Evolutionary conservation across 345 rosid species (phyloP).

Genomic region (Pistacia integerrima): DNA sequence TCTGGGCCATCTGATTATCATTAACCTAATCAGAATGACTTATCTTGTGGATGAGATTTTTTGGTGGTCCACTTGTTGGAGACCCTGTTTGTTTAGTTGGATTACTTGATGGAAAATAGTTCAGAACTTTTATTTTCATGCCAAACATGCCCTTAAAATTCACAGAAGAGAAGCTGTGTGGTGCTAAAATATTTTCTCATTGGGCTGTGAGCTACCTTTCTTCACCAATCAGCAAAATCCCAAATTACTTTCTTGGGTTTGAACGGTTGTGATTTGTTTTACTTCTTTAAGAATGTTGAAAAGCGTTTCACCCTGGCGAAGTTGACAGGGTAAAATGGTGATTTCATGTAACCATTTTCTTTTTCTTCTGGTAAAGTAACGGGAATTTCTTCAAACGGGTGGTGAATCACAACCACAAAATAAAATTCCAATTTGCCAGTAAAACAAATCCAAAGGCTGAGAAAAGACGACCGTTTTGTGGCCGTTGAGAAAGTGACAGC

Average conservation of each 20-base stretch:
- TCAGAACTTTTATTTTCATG: neutral
- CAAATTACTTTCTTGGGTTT: neutral
- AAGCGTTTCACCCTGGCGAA: neutral
- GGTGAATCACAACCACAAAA: neutral
- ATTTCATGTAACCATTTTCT: neutral
- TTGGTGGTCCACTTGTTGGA: neutral
- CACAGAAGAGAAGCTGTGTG: neutral
- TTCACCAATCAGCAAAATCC: neutral
- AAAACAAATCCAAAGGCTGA: slow-evolving; percentile 13
- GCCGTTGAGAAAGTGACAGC: slow-evolving; percentile 42
- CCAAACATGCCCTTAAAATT: slow-evolving; percentile 1
- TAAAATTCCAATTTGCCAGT: neutral
- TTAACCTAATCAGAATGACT: neutral
- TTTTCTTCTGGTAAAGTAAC: neutral
- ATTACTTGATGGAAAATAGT: neutral
- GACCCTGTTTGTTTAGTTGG: neutral
- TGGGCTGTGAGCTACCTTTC: neutral
- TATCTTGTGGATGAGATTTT: neutral
- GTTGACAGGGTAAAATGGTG: slow-evolving; percentile 14
- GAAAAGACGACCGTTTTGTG: slow-evolving; percentile 31
- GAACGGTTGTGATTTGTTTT: slow-evolving; percentile 28
- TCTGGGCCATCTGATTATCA: slow-evolving; percentile 12
- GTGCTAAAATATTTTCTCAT: no score
- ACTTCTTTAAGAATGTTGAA: neutral
- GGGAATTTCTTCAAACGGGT: neutral